A percentile compares a stretch with the other conserved stretches of the same genome.
Conservation (phyloP, 148 eudicot genomes). For the Rhododendron ferrugineum region DNA sequence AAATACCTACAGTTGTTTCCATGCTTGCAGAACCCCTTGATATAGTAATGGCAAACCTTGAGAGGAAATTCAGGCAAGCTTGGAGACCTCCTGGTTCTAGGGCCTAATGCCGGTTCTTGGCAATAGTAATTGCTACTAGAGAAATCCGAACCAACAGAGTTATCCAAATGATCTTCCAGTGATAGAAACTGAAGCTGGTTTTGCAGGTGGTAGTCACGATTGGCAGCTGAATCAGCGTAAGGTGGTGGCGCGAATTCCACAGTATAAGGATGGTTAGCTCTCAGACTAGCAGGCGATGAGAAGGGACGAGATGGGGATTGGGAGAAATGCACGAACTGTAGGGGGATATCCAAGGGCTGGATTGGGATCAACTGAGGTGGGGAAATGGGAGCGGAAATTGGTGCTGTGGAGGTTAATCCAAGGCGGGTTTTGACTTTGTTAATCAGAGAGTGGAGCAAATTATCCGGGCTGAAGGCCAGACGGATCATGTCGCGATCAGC, state of each 20-base stretch:
- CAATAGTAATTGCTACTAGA: conserved; percentile 28
- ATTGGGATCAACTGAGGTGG: conserved; percentile 17
- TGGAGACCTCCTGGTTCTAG: conserved; percentile 38
- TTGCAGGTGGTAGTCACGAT: conserved; percentile 25
- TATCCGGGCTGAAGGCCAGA: conserved; percentile 33
- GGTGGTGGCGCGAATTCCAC: conserved; percentile 26
- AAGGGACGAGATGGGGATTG: conserved; percentile 27
- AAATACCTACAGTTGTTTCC: conserved; percentile 64
- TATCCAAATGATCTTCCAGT: conserved; percentile 46
- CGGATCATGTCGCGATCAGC: conserved; percentile 36
- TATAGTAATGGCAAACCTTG: conserved; percentile 71
- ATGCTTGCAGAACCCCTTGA: conserved; percentile 75
- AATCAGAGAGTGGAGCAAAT: conserved; percentile 20
- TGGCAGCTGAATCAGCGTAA: conserved; percentile 33
- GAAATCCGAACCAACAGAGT: conserved; percentile 23
- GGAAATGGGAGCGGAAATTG: not conserved
- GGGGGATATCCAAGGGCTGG: conserved; percentile 29
- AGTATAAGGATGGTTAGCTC: conserved; percentile 17
- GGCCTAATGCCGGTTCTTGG: conserved; percentile 33
- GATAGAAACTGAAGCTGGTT: conserved; percentile 35
- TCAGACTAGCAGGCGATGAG: conserved; percentile 19
- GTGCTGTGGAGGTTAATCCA: conserved; percentile 9
- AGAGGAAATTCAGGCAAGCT: conserved; percentile 47
- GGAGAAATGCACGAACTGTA: conserved; percentile 31
- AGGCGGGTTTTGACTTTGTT: conserved; percentile 23